phyloP scores from a whole-genome alignment of 805 yeast species.

The Helenozyma baotianmanensis region DNA sequence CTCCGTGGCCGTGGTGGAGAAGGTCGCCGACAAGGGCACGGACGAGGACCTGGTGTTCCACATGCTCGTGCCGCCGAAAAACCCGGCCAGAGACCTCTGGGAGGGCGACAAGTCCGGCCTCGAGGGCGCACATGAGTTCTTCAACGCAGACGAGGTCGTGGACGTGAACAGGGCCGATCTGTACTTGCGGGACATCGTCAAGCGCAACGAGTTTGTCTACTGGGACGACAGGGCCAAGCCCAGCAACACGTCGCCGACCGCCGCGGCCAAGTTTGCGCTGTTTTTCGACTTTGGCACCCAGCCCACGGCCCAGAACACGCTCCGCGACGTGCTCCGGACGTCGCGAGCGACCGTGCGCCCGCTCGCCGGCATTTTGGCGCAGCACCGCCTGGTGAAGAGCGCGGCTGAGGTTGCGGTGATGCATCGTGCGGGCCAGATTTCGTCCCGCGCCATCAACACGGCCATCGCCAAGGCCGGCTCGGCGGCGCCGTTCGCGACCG shows the following conservation, averaged over 20 bases:
- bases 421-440: slow-evolving; percentile 78
- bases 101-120: slow-evolving; percentile 91
- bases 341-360: slow-evolving; percentile 39
- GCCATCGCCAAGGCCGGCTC: slow-evolving; percentile 63
- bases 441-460: slow-evolving; percentile 77
- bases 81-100: slow-evolving; percentile 81
- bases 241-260: slow-evolving; percentile 2
- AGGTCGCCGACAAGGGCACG: slow-evolving; percentile 43
- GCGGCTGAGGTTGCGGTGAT: slow-evolving; percentile 70
- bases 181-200: slow-evolving; percentile 45
- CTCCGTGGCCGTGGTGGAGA: slow-evolving; percentile 64
- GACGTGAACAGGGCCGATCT: slow-evolving; percentile 41
- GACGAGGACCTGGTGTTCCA: slow-evolving; percentile 56
- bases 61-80: slow-evolving; percentile 82
- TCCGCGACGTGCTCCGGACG: slow-evolving; percentile 19
- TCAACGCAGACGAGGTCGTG: slow-evolving; percentile 79
- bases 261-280: slow-evolving; percentile 10
- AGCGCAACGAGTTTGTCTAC: slow-evolving; percentile 47
- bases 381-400: slow-evolving; percentile 67
- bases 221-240: slow-evolving; percentile 41
- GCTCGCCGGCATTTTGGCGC: slow-evolving; percentile 38
- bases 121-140: slow-evolving; percentile 73
- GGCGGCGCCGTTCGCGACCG: slow-evolving; percentile 51
- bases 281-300: slow-evolving; percentile 16
- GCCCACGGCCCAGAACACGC: slow-evolving; percentile 9